phyloP scores from a whole-genome alignment of 192 early-diverging fungal species.

The Backusella tarrabulga region DNA sequence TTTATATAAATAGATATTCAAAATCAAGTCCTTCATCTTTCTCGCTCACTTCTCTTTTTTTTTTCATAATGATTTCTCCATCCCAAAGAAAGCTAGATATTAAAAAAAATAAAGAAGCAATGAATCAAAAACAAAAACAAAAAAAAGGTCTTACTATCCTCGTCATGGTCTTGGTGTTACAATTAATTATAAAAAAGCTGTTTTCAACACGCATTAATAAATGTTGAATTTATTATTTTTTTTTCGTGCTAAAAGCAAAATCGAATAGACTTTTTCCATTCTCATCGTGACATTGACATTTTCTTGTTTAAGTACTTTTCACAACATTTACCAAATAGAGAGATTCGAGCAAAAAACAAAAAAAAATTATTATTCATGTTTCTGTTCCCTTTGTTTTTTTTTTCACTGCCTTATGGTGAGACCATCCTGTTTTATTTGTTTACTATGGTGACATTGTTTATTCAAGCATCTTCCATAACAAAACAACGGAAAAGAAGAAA shows the following conservation, averaged over 20 bases:
- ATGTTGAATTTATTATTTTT: not conserved
- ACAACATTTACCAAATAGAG: not conserved
- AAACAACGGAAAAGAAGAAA: too few relatives aligned
- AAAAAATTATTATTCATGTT: not conserved
- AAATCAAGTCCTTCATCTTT: too few relatives aligned
- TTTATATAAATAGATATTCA: not conserved
- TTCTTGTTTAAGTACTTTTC: not conserved
- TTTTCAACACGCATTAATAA: not conserved
- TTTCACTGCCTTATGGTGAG: too few relatives aligned
- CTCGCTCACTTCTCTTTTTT: not conserved
- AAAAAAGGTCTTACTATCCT: not conserved
- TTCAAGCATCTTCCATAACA: not conserved
- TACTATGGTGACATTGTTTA: too few relatives aligned
- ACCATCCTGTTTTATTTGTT: too few relatives aligned
- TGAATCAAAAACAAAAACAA: too few relatives aligned
- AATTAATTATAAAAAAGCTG: not conserved
- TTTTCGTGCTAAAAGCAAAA: not conserved
- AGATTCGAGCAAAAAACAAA: not conserved
- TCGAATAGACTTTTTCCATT: not conserved
- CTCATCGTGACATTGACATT: not conserved
- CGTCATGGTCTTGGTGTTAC: not conserved
- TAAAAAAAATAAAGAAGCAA: too few relatives aligned
- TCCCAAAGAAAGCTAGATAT: not conserved
- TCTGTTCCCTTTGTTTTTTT: too few relatives aligned
- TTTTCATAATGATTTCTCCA: not conserved